phyloP scores from a whole-genome alignment of 805 yeast genomes.

The Cyberlindnera mycetangii region DNA sequence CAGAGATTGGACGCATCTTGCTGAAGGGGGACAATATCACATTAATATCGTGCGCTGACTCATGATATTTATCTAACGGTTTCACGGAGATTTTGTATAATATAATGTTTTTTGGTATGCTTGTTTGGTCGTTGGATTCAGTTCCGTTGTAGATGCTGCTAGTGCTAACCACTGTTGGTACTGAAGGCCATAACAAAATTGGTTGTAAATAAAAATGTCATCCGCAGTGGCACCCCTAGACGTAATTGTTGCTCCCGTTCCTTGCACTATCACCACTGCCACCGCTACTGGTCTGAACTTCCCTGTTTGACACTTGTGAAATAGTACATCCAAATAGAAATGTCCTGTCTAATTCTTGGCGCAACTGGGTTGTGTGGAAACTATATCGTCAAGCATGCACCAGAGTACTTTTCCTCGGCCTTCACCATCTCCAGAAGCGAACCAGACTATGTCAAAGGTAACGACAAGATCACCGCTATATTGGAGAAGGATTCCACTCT shows the following conservation, averaged over 20 bases:
- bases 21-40: slow-evolving; percentile 95
- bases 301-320: too few species aligned
- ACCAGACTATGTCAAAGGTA: slow-evolving; percentile 12
- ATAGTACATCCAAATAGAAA: background rate
- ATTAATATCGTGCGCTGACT: slow-evolving; percentile 43
- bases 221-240: too few species aligned
- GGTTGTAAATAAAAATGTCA: too few species aligned
- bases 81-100: background rate
- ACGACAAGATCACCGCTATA: slow-evolving; percentile 30
- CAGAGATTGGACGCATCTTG: slow-evolving; percentile 68
- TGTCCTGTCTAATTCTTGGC: slow-evolving; percentile 47
- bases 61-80: slow-evolving; percentile 5
- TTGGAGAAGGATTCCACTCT: slow-evolving; percentile 43
- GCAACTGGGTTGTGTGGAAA: slow-evolving; percentile 79
- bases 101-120: background rate
- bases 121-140: background rate
- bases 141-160: background rate
- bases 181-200: too few species aligned
- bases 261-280: too few species aligned
- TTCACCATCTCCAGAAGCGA: slow-evolving; percentile 50
- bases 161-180: too few species aligned
- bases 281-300: too few species aligned
- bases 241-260: too few species aligned
- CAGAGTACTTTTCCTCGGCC: slow-evolving; percentile 38
- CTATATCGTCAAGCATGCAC: slow-evolving; percentile 44